Evolutionary conservation across 192 early-diverging fungal species (phyloP).

Genomic region (Gamsiella multidivaricata): DNA sequence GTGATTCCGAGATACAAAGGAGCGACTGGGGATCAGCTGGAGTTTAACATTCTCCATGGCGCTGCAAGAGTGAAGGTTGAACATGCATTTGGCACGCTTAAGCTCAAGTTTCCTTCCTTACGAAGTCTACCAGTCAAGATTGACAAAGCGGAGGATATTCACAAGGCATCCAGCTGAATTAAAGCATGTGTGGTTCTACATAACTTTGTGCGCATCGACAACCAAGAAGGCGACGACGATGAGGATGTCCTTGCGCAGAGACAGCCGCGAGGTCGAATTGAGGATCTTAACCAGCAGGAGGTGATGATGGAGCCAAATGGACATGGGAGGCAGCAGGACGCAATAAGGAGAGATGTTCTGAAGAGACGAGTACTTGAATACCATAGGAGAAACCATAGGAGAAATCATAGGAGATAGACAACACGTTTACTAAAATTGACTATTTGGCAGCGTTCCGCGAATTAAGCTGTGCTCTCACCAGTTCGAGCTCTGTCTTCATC

Average conservation of each 20-base stretch:
- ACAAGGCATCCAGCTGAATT: slow-evolving; percentile 17
- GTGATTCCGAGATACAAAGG: slow-evolving; percentile 19
- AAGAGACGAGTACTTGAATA: no score
- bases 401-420: no score
- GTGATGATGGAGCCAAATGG: no score
- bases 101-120: slow-evolving; percentile 19
- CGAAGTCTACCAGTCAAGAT: slow-evolving; percentile 10
- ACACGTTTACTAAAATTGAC: no score
- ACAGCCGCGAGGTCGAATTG: not conserved
- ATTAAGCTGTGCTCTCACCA: no score
- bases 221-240: not conserved
- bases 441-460: no score
- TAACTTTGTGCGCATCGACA: slow-evolving; percentile 4
- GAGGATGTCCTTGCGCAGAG: not conserved
- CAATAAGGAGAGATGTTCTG: no score
- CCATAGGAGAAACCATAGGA: no score
- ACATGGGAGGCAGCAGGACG: no score
- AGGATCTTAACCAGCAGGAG: not conserved
- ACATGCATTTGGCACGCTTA: slow-evolving; percentile 20
- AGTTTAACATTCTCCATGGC: slow-evolving; percentile 11
- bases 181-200: slow-evolving; percentile 21
- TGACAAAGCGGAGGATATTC: not conserved
- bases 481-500: no score
- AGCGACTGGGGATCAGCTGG: no score
- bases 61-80: slow-evolving; percentile 16